A percentile compares a stretch with the other conserved stretches of the same genome.
Conservation (phyloP, 1,284 basidiomycete genomes). For the Agroathelia rolfsii region DNA sequence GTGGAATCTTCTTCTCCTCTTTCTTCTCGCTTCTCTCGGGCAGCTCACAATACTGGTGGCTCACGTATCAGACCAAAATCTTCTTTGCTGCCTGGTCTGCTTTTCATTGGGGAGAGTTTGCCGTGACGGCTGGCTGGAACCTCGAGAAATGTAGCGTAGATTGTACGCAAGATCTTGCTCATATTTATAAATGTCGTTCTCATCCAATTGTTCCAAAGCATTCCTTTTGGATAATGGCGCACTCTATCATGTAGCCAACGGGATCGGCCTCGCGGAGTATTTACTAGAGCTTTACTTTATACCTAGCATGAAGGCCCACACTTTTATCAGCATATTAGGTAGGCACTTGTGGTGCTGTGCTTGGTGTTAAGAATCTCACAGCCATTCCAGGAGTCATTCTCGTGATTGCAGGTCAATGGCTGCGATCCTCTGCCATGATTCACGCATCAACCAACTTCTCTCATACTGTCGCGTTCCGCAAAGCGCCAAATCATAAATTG, state of each 20-base stretch:
- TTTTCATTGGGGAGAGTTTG: constrained; percentile 94
- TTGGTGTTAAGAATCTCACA: constrained; percentile 8
- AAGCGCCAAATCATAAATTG: constrained; percentile 65
- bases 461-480: constrained; percentile 73
- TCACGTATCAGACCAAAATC: constrained; percentile 70
- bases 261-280: constrained; percentile 74
- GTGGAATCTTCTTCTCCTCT: no score
- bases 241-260: constrained; percentile 82
- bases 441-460: constrained; percentile 92
- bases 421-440: constrained; percentile 91
- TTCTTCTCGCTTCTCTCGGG: constrained; percentile 42
- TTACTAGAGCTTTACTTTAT: constrained; percentile 59
- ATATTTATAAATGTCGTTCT: constrained; percentile 3
- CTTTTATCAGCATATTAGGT: constrained; percentile 16
- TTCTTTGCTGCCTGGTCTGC: constrained; percentile 73
- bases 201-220: constrained; percentile 36
- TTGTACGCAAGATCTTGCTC: constrained; percentile 47
- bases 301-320: constrained; percentile 45
- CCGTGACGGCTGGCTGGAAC: constrained; percentile 94
- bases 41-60: constrained; percentile 45
- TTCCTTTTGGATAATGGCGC: constrained; percentile 89
- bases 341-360: constrained; percentile 1
- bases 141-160: constrained; percentile 85
- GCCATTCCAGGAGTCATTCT: constrained; percentile 52
- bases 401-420: constrained; percentile 62